Evolutionary conservation across 2,329 filamentous ascomycete species (phyloP), one percentile per base, ranked within the genome.

Genomic region (Aspergillus pseudotamarii): DNA sequence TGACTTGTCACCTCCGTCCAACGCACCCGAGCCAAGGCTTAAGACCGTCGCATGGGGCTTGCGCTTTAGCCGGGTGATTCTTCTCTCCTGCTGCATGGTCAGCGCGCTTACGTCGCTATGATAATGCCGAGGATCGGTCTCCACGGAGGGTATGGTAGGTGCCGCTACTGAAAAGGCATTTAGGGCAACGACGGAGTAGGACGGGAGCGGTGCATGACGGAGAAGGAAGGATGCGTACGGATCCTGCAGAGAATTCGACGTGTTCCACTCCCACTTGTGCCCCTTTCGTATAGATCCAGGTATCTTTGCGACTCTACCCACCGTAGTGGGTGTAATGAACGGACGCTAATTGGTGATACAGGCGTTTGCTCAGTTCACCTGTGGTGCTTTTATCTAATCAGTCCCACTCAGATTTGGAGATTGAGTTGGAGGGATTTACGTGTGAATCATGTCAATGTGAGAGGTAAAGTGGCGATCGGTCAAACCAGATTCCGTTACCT

Each of bases 211-310:
- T 32, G 32, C 50, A 46, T 57, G 26, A 46, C 30, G 30, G 57
- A 50, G 16, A n/a, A 32, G 41, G 34, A 64, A 58, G 32, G 36
- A 61, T 58, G 56, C 36, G 23, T 57, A 50, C 36, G 28, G 43
- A 57, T 58, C 60, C 45, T 60, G 60, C 43, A 60, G 53, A 50
- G 50, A 36, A 58, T 41, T 62, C 43, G 63, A 64, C 63, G 63
- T 64, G 63, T 64, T 62, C 58, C 45, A 57, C 58, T 61, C 45
- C 28, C 41, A 64, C 62, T 59, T 62, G 60, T 59, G 59, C 45
- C 54, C 36, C 16, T 59, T 32, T 55, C 34, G 58, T 59, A 59
- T 46, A 59, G 34, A 59, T 54, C 38, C 23, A 59, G 46, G 11
- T 19, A 16, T 19, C 32, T 14, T 30, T 30, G 46, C 26, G 26